Conservation (phyloP, 371 early-diverging fungal species). For the Gilbertella persicaria region DNA sequence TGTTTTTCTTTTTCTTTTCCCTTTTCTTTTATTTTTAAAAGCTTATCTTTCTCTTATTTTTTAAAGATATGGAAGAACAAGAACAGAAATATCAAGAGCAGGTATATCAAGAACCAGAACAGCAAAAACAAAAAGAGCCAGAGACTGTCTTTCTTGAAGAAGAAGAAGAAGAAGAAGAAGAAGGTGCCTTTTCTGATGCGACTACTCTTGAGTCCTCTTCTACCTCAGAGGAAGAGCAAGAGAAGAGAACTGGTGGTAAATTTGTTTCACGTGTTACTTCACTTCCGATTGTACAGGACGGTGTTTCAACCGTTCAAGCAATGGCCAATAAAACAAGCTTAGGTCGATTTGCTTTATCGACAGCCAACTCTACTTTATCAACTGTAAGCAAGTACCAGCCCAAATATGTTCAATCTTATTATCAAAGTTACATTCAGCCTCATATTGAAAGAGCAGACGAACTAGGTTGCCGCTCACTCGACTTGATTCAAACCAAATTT, state of each 20-base stretch:
- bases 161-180: slow-evolving; percentile 10
- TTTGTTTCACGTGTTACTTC: slow-evolving; percentile 62
- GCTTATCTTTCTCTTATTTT: slow-evolving; percentile 6
- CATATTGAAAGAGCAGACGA: slow-evolving; percentile 64
- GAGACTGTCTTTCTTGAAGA: slow-evolving; percentile 13
- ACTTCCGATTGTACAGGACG: slow-evolving; percentile 65
- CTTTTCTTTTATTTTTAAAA: slow-evolving; percentile 8
- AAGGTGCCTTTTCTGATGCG: slow-evolving; percentile 7
- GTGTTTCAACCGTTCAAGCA: slow-evolving; percentile 54
- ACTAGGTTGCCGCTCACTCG: slow-evolving; percentile 69
- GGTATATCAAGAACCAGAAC: slow-evolving; percentile 1
- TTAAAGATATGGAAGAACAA: slow-evolving; percentile 2
- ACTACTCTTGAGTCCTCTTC: slow-evolving; percentile 4
- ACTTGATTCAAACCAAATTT: slow-evolving; percentile 64
- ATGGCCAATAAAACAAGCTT: slow-evolving; percentile 58
- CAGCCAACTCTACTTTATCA: slow-evolving; percentile 45
- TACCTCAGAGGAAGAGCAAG: slow-evolving; percentile 2
- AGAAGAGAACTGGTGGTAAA: slow-evolving; percentile 1
- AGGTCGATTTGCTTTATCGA: slow-evolving; percentile 54
- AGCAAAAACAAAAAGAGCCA: slow-evolving; percentile 1
- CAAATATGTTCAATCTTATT: slow-evolving; percentile 54
- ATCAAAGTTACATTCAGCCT: slow-evolving; percentile 55
- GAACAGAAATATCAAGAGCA: background rate
- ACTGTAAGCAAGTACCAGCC: slow-evolving; percentile 37
- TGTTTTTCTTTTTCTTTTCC: slow-evolving; percentile 6